Evolutionary conservation across 2,329 filamentous ascomycete species (phyloP).

Genomic region (Sclerotinia nivalis): DNA sequence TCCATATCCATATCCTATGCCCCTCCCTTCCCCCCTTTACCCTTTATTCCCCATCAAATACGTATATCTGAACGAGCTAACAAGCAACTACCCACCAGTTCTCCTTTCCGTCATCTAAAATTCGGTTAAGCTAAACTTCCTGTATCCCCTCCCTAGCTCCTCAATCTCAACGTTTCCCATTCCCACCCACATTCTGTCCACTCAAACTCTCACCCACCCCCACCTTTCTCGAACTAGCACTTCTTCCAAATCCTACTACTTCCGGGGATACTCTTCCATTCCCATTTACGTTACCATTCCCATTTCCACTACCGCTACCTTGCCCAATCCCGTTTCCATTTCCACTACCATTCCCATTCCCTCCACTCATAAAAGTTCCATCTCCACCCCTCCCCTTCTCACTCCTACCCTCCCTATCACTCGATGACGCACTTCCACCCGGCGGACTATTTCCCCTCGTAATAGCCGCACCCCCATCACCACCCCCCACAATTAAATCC

Average conservation of each 20-base stretch:
- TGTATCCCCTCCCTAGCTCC: background rate
- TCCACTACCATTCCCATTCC: too few species aligned
- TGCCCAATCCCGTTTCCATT: too few species aligned
- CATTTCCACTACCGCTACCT: slow-evolving; percentile 31
- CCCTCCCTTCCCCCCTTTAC: too few species aligned
- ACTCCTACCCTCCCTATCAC: too few species aligned
- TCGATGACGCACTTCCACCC: slow-evolving; percentile 25
- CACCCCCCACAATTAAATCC: slow-evolving; percentile 71
- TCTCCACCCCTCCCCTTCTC: too few species aligned
- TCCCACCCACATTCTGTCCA: slow-evolving; percentile 29
- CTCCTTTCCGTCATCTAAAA: too few species aligned
- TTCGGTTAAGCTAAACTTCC: too few species aligned
- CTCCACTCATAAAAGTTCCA: too few species aligned
- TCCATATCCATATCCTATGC: too few species aligned
- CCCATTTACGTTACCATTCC: background rate
- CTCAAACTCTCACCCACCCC: slow-evolving; percentile 33
- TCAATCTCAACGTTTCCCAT: background rate
- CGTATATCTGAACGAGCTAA: too few species aligned
- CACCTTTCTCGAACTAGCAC: slow-evolving; percentile 29
- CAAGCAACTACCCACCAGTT: too few species aligned
- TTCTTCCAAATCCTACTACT: slow-evolving; percentile 33
- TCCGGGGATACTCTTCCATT: slow-evolving; percentile 25
- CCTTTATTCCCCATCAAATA: too few species aligned
- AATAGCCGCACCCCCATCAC: slow-evolving; percentile 36
- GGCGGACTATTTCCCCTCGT: background rate